Conservation (phyloP, 371 early-diverging fungal genomes). For the Nosema granulosis region DNA sequence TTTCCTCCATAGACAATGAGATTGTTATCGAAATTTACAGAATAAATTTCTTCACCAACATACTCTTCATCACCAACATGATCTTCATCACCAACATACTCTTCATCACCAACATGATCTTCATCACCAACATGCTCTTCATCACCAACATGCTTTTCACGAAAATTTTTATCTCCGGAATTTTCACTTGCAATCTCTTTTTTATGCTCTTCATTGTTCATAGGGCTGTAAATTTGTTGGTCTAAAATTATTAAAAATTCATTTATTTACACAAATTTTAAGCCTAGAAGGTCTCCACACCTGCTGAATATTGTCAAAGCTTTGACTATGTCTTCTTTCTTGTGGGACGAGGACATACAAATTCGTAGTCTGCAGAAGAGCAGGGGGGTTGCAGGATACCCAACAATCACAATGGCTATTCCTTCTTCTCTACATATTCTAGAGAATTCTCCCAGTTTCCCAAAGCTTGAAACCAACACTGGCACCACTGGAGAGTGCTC, state of each 20-base stretch:
- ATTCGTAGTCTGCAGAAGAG: conserved; percentile 87
- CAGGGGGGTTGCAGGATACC: conserved; percentile 94
- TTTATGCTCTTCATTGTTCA: no score
- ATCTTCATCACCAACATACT: no score
- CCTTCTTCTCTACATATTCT: conserved; percentile 79
- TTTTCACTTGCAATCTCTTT: no score
- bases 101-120: no score
- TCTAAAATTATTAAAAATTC: no score
- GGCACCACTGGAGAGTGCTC: conserved; percentile 91
- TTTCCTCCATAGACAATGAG: conserved; percentile 50
- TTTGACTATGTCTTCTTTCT: conserved; percentile 79
- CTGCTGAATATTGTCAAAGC: conserved; percentile 67
- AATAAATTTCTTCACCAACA: conserved; percentile 58
- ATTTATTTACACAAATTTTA: no score
- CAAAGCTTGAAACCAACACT: conserved; percentile 85
- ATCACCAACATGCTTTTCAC: no score
- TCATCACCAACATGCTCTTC: no score
- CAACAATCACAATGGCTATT: conserved; percentile 93
- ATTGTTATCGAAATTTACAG: conserved; percentile 28
- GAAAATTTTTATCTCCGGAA: no score
- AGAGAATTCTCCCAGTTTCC: conserved; percentile 90
- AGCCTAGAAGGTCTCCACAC: conserved; percentile 64
- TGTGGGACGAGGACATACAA: conserved; percentile 89
- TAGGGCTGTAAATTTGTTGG: no score
- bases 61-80: no score